Conservation (phyloP, 306 rosid genomes). For the Prunus mume region DNA sequence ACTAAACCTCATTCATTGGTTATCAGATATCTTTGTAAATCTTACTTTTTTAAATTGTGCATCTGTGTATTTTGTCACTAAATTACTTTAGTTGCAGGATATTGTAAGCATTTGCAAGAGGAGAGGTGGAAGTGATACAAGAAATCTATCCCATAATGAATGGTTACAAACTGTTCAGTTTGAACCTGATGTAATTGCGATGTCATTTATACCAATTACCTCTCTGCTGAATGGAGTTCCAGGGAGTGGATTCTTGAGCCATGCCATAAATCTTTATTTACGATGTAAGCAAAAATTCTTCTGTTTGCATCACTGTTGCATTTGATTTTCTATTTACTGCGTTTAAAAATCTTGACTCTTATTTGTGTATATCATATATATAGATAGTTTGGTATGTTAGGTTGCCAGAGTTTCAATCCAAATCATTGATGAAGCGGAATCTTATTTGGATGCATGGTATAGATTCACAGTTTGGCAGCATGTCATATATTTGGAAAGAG, state of each 20-base stretch:
- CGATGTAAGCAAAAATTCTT: constrained; percentile 68
- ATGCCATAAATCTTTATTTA: constrained; percentile 93
- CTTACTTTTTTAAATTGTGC: background rate
- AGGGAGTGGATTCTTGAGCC: constrained; percentile 98
- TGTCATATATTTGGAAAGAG: background rate
- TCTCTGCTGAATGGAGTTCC: constrained; percentile 92
- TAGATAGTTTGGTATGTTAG: background rate
- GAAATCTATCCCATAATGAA: constrained; percentile 58
- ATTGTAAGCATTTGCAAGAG: constrained; percentile 67
- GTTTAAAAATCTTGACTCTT: background rate
- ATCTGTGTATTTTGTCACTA: background rate
- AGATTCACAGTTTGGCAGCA: background rate
- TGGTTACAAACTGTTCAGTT: constrained; percentile 88
- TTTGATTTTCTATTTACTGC: constrained; percentile 15
- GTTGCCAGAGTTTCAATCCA: background rate
- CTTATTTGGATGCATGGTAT: background rate
- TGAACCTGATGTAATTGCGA: constrained; percentile 90
- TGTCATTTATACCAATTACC: constrained; percentile 92
- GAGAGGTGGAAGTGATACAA: constrained; percentile 80
- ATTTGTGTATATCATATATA: background rate
- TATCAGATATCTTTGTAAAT: background rate
- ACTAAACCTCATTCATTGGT: constrained; percentile 13
- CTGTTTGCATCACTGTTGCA: constrained; percentile 1
- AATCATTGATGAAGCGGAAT: background rate
- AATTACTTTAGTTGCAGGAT: constrained; percentile 51